Conservation (phyloP, 805 yeast species). For the Starmerella apicola region DNA sequence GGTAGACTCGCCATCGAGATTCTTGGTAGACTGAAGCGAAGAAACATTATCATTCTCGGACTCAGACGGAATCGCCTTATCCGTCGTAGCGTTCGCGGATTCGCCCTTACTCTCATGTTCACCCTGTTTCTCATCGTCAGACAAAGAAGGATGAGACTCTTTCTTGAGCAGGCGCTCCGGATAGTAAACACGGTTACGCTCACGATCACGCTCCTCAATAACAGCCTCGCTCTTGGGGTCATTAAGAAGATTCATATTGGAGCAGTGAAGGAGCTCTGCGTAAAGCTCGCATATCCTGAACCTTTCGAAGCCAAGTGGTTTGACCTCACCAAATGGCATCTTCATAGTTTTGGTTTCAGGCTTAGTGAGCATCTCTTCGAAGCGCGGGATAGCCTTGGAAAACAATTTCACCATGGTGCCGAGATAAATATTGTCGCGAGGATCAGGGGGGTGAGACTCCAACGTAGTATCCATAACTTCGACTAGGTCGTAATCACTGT, state of each 20-base stretch:
- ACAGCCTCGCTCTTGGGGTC: constrained; percentile 59
- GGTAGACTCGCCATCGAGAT: constrained; percentile 1
- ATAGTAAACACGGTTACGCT: constrained; percentile 33
- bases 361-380: constrained; percentile 47
- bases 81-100: neutral
- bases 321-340: constrained; percentile 55
- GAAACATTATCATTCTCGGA: neutral
- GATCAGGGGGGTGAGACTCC: constrained; percentile 83
- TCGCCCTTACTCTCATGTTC: too few species aligned
- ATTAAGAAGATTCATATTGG: constrained; percentile 89
- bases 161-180: constrained; percentile 30
- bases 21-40: neutral
- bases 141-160: neutral
- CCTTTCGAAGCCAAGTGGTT: constrained; percentile 79
- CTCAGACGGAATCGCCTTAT: neutral
- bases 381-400: constrained; percentile 58
- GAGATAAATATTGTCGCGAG: constrained; percentile 83
- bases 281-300: constrained; percentile 83
- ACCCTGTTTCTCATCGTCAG: neutral
- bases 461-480: constrained; percentile 72
- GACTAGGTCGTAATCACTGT: constrained; percentile 85
- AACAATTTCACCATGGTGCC: constrained; percentile 75
- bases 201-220: constrained; percentile 54
- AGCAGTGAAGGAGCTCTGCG: constrained; percentile 90
- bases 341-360: constrained; percentile 30